Percentiles rank a stretch among this genome's conserved stretches.
Conservation (phyloP, 257 asterid genomes). For the Anisodus acutangulus region DNA sequence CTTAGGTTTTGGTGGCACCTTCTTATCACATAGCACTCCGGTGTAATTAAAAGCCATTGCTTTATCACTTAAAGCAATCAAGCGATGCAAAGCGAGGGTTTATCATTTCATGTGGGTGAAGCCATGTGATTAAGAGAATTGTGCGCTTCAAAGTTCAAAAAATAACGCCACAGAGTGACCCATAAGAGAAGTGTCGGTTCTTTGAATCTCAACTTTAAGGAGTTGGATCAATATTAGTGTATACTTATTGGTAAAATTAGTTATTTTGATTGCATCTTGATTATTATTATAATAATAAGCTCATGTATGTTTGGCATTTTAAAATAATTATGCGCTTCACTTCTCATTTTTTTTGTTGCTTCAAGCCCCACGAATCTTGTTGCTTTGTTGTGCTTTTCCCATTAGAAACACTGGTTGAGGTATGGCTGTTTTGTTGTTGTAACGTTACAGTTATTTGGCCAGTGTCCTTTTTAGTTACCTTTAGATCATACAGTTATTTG, state of each 20-base stretch:
- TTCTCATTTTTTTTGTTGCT: neutral
- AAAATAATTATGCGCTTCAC: neutral
- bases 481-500: constrained; percentile 9
- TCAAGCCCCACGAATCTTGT: neutral
- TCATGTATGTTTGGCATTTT: neutral
- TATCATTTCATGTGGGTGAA: neutral
- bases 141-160: neutral
- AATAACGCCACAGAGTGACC: neutral
- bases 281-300: neutral
- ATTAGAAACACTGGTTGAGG: neutral
- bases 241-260: neutral
- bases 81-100: neutral
- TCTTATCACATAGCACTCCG: neutral
- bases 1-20: too few relatives aligned
- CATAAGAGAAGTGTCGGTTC: neutral
- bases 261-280: neutral
- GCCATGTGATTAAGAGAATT: neutral
- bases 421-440: constrained; percentile 1
- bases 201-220: neutral
- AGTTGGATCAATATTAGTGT: neutral
- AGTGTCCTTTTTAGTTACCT: neutral
- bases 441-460: neutral
- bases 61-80: neutral
- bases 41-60: neutral
- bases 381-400: neutral